phyloP scores from a whole-genome alignment of 495 filamentous ascomycete species.

The Neurospora sp. region DNA sequence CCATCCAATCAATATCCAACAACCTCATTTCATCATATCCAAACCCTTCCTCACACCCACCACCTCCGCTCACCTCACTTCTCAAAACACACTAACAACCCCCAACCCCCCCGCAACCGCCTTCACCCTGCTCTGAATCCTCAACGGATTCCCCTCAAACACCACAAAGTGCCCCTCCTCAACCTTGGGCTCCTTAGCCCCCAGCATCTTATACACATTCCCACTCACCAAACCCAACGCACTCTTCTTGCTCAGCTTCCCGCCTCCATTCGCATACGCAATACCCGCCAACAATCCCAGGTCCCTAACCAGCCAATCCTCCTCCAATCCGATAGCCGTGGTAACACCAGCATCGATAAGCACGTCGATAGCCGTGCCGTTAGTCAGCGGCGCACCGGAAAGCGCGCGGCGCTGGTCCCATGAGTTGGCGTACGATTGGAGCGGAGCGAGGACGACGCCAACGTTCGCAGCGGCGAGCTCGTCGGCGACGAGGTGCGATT shows the following conservation, averaged over 20 bases:
- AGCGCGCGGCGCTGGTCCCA: slow-evolving; percentile 42
- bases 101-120: slow-evolving; percentile 28
- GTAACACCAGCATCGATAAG: slow-evolving; percentile 36
- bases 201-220: slow-evolving; percentile 41
- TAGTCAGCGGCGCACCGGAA: slow-evolving; percentile 41
- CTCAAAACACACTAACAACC: slow-evolving; percentile 20
- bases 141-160: slow-evolving; percentile 36
- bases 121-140: slow-evolving; percentile 30
- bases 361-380: slow-evolving; percentile 37
- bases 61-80: too few species aligned
- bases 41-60: not conserved
- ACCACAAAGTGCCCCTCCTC: slow-evolving; percentile 30
- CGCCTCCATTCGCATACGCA: slow-evolving; percentile 38
- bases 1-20: too few species aligned
- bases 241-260: slow-evolving; percentile 32
- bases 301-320: slow-evolving; percentile 41
- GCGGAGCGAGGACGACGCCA: slow-evolving; percentile 38
- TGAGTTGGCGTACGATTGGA: slow-evolving; percentile 26
- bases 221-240: slow-evolving; percentile 28
- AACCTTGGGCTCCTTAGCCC: slow-evolving; percentile 20
- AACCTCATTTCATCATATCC: not conserved
- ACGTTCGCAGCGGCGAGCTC: slow-evolving; percentile 35
- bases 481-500: slow-evolving; percentile 36
- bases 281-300: slow-evolving; percentile 39
- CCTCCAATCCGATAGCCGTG: slow-evolving; percentile 34